Evolutionary conservation across 495 filamentous ascomycete genomes (phyloP).

Genomic region (Aspergillus incahuasiensis): DNA sequence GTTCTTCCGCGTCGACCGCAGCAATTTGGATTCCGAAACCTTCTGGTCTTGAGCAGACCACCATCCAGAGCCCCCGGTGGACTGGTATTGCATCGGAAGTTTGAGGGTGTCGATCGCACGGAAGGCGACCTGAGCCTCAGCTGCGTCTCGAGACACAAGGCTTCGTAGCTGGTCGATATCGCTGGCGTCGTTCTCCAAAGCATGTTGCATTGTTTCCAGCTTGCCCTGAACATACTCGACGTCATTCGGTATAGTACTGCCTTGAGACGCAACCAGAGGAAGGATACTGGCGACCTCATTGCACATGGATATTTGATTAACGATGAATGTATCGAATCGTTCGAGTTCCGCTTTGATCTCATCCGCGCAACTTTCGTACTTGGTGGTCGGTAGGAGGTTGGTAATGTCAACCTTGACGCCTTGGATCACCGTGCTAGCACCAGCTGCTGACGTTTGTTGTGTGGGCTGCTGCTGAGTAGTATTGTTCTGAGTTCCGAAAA

Average conservation of each 20-base stretch:
- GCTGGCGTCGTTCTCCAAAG: constrained; percentile 67
- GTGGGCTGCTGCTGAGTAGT: constrained; percentile 43
- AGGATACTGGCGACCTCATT: constrained; percentile 41
- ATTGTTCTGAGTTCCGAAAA: constrained; percentile 34
- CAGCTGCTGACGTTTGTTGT: constrained; percentile 39
- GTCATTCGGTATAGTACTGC: constrained; percentile 64
- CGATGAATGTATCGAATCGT: constrained; percentile 66
- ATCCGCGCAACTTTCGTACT: constrained; percentile 83
- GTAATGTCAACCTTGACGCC: constrained; percentile 73
- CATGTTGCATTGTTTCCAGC: constrained; percentile 66
- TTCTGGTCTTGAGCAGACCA: constrained; percentile 45
- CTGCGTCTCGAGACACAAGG: constrained; percentile 60
- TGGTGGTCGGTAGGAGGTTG: constrained; percentile 77
- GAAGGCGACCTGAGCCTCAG: constrained; percentile 69
- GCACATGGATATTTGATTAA: constrained; percentile 59
- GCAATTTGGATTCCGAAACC: constrained; percentile 34
- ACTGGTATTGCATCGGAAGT: constrained; percentile 68
- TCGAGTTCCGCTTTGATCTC: constrained; percentile 74
- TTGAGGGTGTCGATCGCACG: constrained; percentile 71
- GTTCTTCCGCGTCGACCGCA: constrained; percentile 40
- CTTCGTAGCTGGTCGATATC: constrained; percentile 62
- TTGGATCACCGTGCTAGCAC: constrained; percentile 40
- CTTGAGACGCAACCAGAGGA: constrained; percentile 59
- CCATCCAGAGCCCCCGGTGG: constrained; percentile 37
- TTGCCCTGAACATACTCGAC: constrained; percentile 70